Conservation (phyloP, 2,329 filamentous ascomycete genomes). For the Dactylellina parvicollis region DNA sequence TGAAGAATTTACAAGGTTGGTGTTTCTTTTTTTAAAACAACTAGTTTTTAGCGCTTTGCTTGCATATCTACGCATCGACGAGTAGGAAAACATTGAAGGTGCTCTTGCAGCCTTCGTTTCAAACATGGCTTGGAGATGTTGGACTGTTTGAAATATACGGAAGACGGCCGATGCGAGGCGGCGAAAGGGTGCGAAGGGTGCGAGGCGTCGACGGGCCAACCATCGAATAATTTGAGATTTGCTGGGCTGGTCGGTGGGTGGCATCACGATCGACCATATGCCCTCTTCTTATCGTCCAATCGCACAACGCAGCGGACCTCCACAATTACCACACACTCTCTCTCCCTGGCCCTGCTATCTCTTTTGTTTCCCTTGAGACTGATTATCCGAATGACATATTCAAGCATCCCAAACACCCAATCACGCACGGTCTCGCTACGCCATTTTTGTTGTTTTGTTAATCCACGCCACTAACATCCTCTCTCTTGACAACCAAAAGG, state of each 20-base stretch:
- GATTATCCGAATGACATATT: no score
- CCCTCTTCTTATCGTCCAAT: conserved; percentile 22
- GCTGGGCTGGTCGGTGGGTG: background rate
- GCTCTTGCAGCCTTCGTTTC: background rate
- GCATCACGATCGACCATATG: background rate
- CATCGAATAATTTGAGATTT: background rate
- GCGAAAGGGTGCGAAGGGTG: conserved; percentile 6
- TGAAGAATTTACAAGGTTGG: conserved; percentile 77
- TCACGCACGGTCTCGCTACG: background rate
- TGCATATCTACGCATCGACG: no score
- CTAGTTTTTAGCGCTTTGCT: no score
- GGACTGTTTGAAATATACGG: background rate
- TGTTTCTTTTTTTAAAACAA: background rate
- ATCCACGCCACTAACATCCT: background rate
- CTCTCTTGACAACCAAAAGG: conserved; percentile 60
- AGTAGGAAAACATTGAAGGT: no score
- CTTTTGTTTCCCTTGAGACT: no score
- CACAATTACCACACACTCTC: conserved; percentile 9
- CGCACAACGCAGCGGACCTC: background rate
- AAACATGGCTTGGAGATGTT: no score
- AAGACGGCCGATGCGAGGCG: background rate
- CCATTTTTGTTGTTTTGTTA: background rate
- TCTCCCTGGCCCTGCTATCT: no score
- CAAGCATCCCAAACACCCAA: no score
- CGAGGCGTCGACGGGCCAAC: background rate